phyloP scores from a whole-genome alignment of 2,329 filamentous ascomycete species.

The Cryphonectria radicalis region DNA sequence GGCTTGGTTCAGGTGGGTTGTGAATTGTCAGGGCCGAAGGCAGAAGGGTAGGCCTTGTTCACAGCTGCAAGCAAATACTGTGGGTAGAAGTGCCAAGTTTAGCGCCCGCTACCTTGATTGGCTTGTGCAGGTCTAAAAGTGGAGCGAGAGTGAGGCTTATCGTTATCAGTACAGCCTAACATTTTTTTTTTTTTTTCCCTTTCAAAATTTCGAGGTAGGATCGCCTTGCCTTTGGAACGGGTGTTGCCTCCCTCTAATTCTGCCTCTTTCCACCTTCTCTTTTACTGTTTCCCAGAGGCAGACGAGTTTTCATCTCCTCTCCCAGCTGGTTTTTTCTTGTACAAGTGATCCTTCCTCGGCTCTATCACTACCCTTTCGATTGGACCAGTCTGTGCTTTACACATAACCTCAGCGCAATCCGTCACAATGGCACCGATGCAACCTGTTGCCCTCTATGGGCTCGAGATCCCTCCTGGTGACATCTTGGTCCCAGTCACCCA shows the following conservation, averaged over 20 bases:
- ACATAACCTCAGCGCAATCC: conserved; percentile 5
- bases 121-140: background rate
- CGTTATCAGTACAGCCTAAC: conserved; percentile 27
- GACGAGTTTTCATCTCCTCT: conserved; percentile 17
- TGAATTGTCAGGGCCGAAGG: background rate
- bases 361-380: background rate
- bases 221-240: conserved; percentile 8
- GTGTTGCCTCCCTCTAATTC: background rate
- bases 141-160: conserved; percentile 7
- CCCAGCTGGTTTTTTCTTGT: background rate
- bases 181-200: conserved; percentile 8
- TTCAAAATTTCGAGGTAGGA: conserved; percentile 28
- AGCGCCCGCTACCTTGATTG: conserved; percentile 2
- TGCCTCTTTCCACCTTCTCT: background rate
- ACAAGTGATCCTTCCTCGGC: conserved; percentile 15
- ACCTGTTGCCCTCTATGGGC: conserved; percentile 84
- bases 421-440: conserved; percentile 57
- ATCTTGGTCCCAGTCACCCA: conserved; percentile 78
- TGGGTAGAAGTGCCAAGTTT: background rate
- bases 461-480: conserved; percentile 86
- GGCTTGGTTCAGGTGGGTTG: background rate
- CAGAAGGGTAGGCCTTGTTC: background rate
- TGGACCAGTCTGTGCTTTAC: conserved; percentile 1
- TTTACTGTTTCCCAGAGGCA: background rate
- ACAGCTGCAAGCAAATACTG: background rate